phyloP scores from a whole-genome alignment of 2,329 filamentous ascomycete genomes.

The Claviceps cyperi region DNA sequence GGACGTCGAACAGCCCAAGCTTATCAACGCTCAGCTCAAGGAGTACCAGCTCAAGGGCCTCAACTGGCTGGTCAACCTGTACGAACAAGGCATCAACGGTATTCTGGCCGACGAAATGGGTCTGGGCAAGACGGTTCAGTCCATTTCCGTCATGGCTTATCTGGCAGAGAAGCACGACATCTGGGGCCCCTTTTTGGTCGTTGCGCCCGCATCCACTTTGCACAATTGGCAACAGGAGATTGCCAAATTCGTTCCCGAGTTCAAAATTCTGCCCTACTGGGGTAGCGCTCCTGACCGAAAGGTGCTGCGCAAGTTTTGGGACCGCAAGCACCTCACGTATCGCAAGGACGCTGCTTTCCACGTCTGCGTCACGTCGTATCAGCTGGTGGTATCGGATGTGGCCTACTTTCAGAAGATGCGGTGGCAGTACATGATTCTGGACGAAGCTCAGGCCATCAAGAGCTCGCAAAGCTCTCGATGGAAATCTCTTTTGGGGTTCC shows the following conservation, averaged over 20 bases:
- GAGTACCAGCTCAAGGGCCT: constrained; percentile 98
- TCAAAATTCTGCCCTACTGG: constrained; percentile 97
- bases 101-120: constrained; percentile 99
- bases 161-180: constrained; percentile 95
- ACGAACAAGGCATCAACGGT: constrained; percentile 98
- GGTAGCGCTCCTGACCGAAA: constrained; percentile 88
- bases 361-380: constrained; percentile 91
- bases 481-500: constrained; percentile 89
- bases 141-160: constrained; percentile 98
- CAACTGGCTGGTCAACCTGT: constrained; percentile 97
- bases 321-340: constrained; percentile 93
- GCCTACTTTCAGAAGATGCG: constrained; percentile 98
- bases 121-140: constrained; percentile 97
- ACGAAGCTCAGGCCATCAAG: constrained; percentile 98
- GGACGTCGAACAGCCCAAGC: constrained; percentile 84
- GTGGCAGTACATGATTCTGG: constrained; percentile 99
- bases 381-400: constrained; percentile 89
- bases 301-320: constrained; percentile 96
- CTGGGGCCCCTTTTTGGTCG: constrained; percentile 94
- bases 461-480: constrained; percentile 90
- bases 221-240: constrained; percentile 99
- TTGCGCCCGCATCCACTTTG: constrained; percentile 86
- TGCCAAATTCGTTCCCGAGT: constrained; percentile 77
- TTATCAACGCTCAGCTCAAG: constrained; percentile 87
- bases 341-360: constrained; percentile 88